phyloP scores from a whole-genome alignment of 2,329 filamentous ascomycete genomes.

The Colletotrichum theobromicola region DNA sequence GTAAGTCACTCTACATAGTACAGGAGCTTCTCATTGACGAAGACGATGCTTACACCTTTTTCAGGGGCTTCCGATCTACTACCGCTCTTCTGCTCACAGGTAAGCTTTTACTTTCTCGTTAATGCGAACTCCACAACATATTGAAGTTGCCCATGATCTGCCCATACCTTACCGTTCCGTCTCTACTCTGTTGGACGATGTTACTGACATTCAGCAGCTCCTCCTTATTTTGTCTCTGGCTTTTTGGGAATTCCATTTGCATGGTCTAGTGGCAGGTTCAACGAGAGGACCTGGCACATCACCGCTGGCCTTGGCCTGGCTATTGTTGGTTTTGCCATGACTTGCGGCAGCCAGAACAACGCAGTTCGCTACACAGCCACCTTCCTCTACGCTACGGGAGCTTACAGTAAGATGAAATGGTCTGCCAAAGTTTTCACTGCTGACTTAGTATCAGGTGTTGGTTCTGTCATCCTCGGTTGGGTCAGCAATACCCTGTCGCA shows the following conservation, averaged over 20 bases:
- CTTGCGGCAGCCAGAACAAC: background rate
- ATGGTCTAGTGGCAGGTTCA: conserved; percentile 47
- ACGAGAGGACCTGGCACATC: conserved; percentile 54
- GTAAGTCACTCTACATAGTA: background rate
- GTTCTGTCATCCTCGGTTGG: conserved; percentile 61
- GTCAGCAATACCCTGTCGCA: conserved; percentile 77
- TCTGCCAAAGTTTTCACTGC: background rate
- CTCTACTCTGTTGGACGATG: background rate
- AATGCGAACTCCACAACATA: too few relatives aligned
- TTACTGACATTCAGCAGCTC: background rate
- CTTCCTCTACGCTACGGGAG: conserved; percentile 11
- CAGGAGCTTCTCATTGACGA: rapidly evolving
- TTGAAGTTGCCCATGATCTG: too few relatives aligned
- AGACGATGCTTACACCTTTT: background rate
- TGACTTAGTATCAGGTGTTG: background rate
- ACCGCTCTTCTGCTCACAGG: conserved; percentile 39
- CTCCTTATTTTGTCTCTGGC: conserved; percentile 21
- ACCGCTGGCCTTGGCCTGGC: conserved; percentile 45
- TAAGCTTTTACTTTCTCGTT: background rate
- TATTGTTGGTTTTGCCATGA: conserved; percentile 26
- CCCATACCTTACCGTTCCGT: too few relatives aligned
- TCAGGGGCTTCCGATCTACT: conserved; percentile 10
- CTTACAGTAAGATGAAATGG: background rate
- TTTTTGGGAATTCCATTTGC: conserved; percentile 28
- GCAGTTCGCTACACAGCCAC: conserved; percentile 19